Evolutionary conservation across 139 green algal species (phyloP).

Genomic region (Chlamydomonas incerta): DNA sequence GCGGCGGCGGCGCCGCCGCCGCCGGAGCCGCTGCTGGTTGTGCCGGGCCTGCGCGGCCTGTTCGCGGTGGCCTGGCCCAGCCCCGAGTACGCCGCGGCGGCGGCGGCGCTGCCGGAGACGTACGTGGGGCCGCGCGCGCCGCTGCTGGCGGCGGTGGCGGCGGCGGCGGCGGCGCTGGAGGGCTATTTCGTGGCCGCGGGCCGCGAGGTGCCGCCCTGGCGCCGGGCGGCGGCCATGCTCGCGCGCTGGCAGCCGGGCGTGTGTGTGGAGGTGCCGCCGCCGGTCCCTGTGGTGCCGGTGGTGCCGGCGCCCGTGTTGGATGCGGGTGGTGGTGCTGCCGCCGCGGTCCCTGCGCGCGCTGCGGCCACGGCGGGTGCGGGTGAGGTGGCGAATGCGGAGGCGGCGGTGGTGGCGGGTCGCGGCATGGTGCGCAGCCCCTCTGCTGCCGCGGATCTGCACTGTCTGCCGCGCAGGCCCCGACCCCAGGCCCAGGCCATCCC

Average conservation of each 20-base stretch:
- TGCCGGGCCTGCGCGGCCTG: background rate
- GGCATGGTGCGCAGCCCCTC: too few relatives aligned
- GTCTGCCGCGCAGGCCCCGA: too few relatives aligned
- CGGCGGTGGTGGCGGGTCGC: too few relatives aligned
- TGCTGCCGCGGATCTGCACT: too few relatives aligned
- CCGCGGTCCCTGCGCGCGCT: too few relatives aligned
- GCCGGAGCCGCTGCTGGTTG: background rate
- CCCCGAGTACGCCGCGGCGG: background rate
- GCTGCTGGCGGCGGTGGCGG: background rate
- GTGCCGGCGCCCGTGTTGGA: background rate
- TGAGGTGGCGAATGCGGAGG: too few relatives aligned
- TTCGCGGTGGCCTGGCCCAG: background rate
- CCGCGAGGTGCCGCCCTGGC: constrained; percentile 7
- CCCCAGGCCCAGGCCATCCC: too few relatives aligned
- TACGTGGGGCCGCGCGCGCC: constrained; percentile 3
- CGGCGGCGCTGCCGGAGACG: constrained; percentile 6
- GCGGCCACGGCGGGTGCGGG: too few relatives aligned
- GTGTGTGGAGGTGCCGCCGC: too few relatives aligned
- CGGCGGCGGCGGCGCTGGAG: background rate
- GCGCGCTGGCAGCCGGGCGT: background rate
- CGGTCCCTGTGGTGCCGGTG: too few relatives aligned
- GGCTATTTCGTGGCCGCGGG: background rate
- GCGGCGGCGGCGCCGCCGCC: background rate
- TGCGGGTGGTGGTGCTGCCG: background rate
- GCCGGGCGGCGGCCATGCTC: background rate